phyloP scores from a whole-genome alignment of 208 protist genomes.

The Herpetomonas samuelpessoai region DNA sequence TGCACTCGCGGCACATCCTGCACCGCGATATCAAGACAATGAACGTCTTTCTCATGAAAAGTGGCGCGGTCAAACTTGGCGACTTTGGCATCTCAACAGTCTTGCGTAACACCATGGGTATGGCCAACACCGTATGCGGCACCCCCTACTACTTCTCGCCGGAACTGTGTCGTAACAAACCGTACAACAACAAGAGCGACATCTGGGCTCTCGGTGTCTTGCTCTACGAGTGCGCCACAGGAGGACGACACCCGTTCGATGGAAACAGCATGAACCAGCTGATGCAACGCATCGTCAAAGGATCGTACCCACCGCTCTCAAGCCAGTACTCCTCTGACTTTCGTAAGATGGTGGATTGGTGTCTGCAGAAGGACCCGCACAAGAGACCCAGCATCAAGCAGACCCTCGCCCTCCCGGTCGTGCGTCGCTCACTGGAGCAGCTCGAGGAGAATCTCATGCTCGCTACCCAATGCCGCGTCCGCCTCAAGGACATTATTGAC shows the following conservation, averaged over 20 bases:
- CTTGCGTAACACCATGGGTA: constrained; percentile 88
- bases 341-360: constrained; percentile 86
- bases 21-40: constrained; percentile 94
- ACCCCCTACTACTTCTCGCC: constrained; percentile 96
- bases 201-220: constrained; percentile 93
- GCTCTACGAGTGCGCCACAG: constrained; percentile 86
- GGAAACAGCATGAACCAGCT: constrained; percentile 93
- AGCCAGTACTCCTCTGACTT: constrained; percentile 83
- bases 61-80: constrained; percentile 88
- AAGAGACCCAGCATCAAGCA: constrained; percentile 82
- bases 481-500: constrained; percentile 87
- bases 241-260: constrained; percentile 91
- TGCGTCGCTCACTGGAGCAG: constrained; percentile 71
- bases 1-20: constrained; percentile 91
- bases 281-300: constrained; percentile 91
- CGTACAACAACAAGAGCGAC: constrained; percentile 97
- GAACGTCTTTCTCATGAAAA: constrained; percentile 94
- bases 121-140: constrained; percentile 92
- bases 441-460: constrained; percentile 90
- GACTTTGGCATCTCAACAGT: constrained; percentile 94
- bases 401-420: constrained; percentile 56
- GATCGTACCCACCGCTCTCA: constrained; percentile 74
- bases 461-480: constrained; percentile 81
- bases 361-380: constrained; percentile 78
- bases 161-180: constrained; percentile 93